A percentile compares a stretch with the other conserved stretches of the same genome.
Conservation (phyloP, 768 basidiomycete species). For the Trametes cubensis region DNA sequence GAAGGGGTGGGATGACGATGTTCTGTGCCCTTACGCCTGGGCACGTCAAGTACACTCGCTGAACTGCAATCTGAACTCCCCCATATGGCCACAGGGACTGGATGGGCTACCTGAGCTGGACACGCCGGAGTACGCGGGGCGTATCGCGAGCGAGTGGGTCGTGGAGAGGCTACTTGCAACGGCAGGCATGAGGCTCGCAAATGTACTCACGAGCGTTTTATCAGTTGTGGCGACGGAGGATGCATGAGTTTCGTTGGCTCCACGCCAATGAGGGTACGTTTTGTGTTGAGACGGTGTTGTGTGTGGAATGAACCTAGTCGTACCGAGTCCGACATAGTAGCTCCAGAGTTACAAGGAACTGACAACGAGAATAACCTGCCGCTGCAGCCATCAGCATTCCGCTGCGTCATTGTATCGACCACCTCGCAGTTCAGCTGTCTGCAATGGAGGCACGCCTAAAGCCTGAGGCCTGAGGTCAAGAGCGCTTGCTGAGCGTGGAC, state of each 20-base stretch:
- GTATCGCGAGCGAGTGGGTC: slow-evolving; percentile 65
- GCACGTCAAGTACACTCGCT: slow-evolving; percentile 68
- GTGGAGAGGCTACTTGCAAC: slow-evolving; percentile 83
- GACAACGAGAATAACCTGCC: too few species aligned
- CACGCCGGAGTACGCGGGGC: slow-evolving; percentile 77
- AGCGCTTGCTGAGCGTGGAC: not conserved
- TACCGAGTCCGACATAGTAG: too few species aligned
- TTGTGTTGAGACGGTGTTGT: too few species aligned
- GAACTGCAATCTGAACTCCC: slow-evolving; percentile 65
- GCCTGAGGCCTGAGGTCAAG: too few species aligned
- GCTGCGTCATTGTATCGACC: too few species aligned
- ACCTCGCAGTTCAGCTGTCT: too few species aligned
- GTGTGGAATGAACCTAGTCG: too few species aligned
- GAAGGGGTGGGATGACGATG: slow-evolving; percentile 51
- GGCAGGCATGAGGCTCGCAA: slow-evolving; percentile 84
- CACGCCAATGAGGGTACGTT: not conserved
- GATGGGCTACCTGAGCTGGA: slow-evolving; percentile 66
- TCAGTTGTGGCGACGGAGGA: slow-evolving; percentile 6
- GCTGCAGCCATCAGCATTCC: too few species aligned
- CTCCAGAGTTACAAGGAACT: too few species aligned
- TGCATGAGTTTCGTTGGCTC: not conserved
- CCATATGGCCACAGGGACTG: slow-evolving; percentile 50
- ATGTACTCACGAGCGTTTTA: slow-evolving; percentile 52
- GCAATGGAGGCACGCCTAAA: not conserved
- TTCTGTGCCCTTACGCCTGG: slow-evolving; percentile 81